A percentile compares a stretch with the other conserved stretches of the same genome.
Conservation (phyloP, 305 asterid genomes). For the Fraxinus latifolia region DNA sequence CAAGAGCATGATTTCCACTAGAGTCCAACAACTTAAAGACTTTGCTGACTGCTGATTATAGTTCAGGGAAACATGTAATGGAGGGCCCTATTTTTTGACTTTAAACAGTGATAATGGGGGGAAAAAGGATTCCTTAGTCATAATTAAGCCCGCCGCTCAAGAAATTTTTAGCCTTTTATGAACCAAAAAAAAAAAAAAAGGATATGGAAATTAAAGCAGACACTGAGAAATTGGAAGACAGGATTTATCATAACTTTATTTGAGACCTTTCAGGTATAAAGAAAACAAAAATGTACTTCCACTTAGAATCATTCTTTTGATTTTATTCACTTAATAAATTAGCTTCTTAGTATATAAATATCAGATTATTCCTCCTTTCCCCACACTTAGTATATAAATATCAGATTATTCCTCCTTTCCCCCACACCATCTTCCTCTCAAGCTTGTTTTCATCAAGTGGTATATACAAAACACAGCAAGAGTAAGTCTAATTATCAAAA, state of each 20-base stretch:
- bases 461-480: neutral
- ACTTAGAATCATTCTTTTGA: constrained; percentile 26
- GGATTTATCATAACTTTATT: constrained; percentile 33
- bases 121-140: constrained; percentile 39
- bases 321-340: constrained; percentile 13
- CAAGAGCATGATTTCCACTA: constrained; percentile 16
- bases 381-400: neutral
- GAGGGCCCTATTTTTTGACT: constrained; percentile 39
- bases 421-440: constrained; percentile 8
- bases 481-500: constrained; percentile 24
- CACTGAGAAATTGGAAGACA: constrained; percentile 38
- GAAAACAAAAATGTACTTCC: constrained; percentile 19
- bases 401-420: neutral
- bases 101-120: constrained; percentile 43
- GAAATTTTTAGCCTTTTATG: constrained; percentile 34
- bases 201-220: constrained; percentile 7
- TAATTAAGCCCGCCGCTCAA: constrained; percentile 74
- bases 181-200: constrained; percentile 16
- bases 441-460: constrained; percentile 4
- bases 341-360: constrained; percentile 4
- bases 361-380: neutral
- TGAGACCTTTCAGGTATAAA: constrained; percentile 26
- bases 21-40: constrained; percentile 20
- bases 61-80: constrained; percentile 20
- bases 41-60: constrained; percentile 1